These are phyloP conservation scores for Phoma herbarum DNA, from an alignment of 2,329 filamentous ascomycete species.

Conservation along the genomic window DNA sequence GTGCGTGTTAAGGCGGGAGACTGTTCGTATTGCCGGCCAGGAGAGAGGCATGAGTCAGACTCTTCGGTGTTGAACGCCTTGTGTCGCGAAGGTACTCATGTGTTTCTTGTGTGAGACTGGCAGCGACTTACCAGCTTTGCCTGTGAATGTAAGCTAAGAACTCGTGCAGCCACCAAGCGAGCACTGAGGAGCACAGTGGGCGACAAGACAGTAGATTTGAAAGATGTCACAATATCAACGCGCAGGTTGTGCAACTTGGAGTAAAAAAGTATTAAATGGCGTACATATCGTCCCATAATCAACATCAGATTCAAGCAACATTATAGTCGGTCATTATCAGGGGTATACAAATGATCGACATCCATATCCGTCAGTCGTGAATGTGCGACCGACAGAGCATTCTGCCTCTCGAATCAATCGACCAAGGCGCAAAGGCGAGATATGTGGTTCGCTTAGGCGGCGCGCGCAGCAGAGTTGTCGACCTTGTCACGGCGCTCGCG, in stretches of 20 bases:
- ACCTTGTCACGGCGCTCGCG: slow-evolving; percentile 50
- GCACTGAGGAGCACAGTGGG: background rate
- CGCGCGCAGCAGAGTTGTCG: slow-evolving; percentile 51
- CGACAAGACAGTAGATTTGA: background rate
- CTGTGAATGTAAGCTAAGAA: too few relatives aligned
- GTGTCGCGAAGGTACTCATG: background rate
- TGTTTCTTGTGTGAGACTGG: background rate
- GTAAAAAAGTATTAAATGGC: slow-evolving; percentile 17
- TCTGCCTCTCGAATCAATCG: slow-evolving; percentile 17
- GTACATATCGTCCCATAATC: background rate
- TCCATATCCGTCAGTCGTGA: slow-evolving; percentile 12
- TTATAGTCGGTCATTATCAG: slow-evolving; percentile 10
- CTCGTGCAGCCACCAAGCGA: background rate
- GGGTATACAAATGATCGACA: slow-evolving; percentile 18
- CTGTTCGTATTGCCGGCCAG: background rate
- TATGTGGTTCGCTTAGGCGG: slow-evolving; percentile 3
- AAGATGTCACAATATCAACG: too few relatives aligned
- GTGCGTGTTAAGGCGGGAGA: background rate
- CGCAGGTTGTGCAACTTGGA: background rate
- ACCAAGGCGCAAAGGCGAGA: background rate
- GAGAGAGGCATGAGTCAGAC: background rate
- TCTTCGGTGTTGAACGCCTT: background rate
- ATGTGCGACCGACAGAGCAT: background rate
- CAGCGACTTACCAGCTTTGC: background rate
- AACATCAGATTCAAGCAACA: slow-evolving; percentile 6